Percentiles rank a stretch among this genome's conserved stretches.
These are phyloP conservation scores for Globisporangium paroecandrum DNA, from an alignment of 352 stramenopile species.

Conservation along the genomic window DNA sequence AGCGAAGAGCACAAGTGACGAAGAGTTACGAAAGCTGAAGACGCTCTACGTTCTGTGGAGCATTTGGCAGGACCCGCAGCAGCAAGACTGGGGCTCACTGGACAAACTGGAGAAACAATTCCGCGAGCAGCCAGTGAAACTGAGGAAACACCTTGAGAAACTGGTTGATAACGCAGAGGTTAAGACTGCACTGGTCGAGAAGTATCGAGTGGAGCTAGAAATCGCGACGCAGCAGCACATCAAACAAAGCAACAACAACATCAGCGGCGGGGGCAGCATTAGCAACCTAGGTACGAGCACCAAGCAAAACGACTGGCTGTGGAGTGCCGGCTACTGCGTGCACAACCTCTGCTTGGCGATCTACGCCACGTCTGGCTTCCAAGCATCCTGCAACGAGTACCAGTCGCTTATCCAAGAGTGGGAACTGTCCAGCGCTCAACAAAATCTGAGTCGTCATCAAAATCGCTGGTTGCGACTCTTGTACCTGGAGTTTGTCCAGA, in stretches of 20 bases:
- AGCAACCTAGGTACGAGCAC: not conserved
- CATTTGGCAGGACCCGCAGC: slow-evolving; percentile 25
- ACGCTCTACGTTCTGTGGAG: slow-evolving; percentile 36
- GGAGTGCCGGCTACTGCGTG: slow-evolving; percentile 41
- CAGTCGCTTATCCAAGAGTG: slow-evolving; percentile 14
- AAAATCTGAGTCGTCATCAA: slow-evolving; percentile 19
- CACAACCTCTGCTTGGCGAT: slow-evolving; percentile 61
- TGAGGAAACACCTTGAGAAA: slow-evolving; percentile 20
- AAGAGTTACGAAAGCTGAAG: slow-evolving; percentile 13
- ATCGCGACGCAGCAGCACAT: slow-evolving; percentile 29
- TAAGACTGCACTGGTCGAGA: slow-evolving; percentile 26
- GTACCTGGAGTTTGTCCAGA: slow-evolving; percentile 60
- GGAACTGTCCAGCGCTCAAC: not conserved
- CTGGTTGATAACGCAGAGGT: slow-evolving; percentile 12
- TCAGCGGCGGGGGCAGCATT: not conserved
- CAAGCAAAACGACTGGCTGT: slow-evolving; percentile 1
- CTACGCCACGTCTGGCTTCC: slow-evolving; percentile 48
- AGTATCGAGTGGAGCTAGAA: slow-evolving; percentile 46
- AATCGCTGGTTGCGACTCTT: slow-evolving; percentile 31
- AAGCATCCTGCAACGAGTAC: slow-evolving; percentile 49
- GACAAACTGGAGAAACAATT: slow-evolving; percentile 35
- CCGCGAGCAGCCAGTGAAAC: slow-evolving; percentile 21
- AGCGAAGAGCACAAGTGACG: not conserved
- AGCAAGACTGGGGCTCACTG: slow-evolving; percentile 24
- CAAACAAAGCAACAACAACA: not conserved